A percentile compares a stretch with the other conserved stretches of the same genome.
Evolutionary conservation across 2,329 filamentous ascomycete species (phyloP).

Genomic region (Magnaporthiopsis incrustans): DNA sequence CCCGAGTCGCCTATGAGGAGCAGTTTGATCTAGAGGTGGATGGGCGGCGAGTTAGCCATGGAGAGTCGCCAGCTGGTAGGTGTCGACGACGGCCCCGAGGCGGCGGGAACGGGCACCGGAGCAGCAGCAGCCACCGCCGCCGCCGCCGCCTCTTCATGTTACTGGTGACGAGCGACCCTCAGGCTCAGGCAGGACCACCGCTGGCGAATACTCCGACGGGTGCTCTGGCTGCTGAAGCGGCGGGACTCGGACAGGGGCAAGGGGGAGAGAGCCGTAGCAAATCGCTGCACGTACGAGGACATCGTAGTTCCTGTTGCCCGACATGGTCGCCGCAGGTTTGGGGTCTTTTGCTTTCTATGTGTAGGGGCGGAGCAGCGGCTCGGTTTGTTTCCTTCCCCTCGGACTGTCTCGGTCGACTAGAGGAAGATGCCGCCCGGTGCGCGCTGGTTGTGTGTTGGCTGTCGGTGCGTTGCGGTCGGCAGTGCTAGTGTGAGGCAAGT

Average conservation of each 20-base stretch:
- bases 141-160: no score
- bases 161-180: not conserved
- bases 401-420: not conserved
- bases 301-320: slow-evolving; percentile 97
- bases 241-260: not conserved
- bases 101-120: not conserved
- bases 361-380: not conserved
- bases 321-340: slow-evolving; percentile 50
- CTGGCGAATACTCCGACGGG: not conserved
- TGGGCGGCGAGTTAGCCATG: slow-evolving; percentile 1
- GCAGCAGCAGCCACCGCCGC: no score
- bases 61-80: slow-evolving; percentile 13
- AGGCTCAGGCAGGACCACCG: not conserved
- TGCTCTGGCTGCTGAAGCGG: not conserved
- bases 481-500: not conserved
- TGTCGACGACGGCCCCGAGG: not conserved
- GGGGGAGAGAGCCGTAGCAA: not conserved
- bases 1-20: slow-evolving; percentile 94
- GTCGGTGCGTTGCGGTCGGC: not conserved
- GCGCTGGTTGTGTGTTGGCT: not conserved
- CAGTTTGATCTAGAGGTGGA: slow-evolving; percentile 71
- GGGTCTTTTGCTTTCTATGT: not conserved
- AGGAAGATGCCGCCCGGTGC: not conserved
- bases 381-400: not conserved
- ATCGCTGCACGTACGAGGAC: slow-evolving; percentile 60